Evolutionary conservation across 768 basidiomycete genomes (phyloP), one percentile per base, ranked within the genome.

Genomic region (Suillus lakei): DNA sequence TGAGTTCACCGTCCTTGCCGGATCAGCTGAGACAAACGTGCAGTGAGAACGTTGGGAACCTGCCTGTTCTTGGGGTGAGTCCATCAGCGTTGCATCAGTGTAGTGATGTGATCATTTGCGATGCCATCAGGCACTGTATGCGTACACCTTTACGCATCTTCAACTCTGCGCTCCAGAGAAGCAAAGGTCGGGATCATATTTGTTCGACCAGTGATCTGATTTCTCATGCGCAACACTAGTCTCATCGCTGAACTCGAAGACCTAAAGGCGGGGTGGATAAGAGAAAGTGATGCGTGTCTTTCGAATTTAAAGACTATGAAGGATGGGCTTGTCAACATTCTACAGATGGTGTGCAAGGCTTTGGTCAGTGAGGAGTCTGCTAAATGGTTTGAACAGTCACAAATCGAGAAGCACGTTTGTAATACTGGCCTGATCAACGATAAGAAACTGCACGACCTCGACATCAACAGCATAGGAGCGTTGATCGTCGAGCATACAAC

Each of bases 111-210:
- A 63, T 71, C 70, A 53, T 73, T 39, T 7, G 41, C 28, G 26
- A 8, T 44, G 32, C 28, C 18, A 36, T 28, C 32, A 75, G 74
- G 75, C 72, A 44, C 48, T 75, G 55, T 69, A 76, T 8, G 76
- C 74, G 32, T 76, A 77, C 48, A 67, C 68, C 3, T 75, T 72
- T 36, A 75, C 76, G 6, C 76, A 75, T 59, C 34, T 75, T 30
- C 32, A 68, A 13, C 6, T 23, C 46, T 75, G 74, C 32, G 48
- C 66, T 61, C 56, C 41, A 38, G 66, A 60, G 30, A 28, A 68
- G 46, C 68, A 59, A 72, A 1, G 66, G 58, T 56, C 5, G 16
- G 15, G 64, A 64, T 18, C 61, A 67, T 34, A 48, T 70, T 68
- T 70, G n/a, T 64, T 60, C 3, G 26, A 2, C 13, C 60, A 58